Percentiles rank a stretch among this genome's conserved stretches.
Conservation (phyloP, 2,329 filamentous ascomycete species). For the Huntiella savannae region DNA sequence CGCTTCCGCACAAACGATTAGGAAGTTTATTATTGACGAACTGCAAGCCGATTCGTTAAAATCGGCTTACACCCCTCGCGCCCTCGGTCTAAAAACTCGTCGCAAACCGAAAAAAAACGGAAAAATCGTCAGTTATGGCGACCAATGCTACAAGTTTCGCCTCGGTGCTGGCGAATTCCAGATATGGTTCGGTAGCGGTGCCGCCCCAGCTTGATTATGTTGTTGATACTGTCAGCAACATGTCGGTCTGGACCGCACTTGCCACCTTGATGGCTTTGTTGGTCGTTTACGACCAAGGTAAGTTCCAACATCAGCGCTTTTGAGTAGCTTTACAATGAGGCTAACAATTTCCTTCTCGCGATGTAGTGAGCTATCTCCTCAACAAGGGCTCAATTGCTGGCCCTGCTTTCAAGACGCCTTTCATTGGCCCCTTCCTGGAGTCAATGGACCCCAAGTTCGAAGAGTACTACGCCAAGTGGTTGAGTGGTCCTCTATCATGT, state of each 20-base stretch:
- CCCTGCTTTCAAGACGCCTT: slow-evolving; percentile 57
- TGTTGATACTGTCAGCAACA: slow-evolving; percentile 34
- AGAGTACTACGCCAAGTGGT: slow-evolving; percentile 83
- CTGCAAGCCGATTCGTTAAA: too few relatives aligned
- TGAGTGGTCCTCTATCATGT: slow-evolving; percentile 77
- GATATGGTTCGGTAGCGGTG: slow-evolving; percentile 28
- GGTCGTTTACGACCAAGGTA: slow-evolving; percentile 80
- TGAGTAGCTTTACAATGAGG: too few relatives aligned
- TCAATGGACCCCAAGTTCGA: slow-evolving; percentile 84
- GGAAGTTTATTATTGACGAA: too few relatives aligned
- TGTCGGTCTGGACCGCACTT: slow-evolving; percentile 20
- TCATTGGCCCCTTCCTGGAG: slow-evolving; percentile 89
- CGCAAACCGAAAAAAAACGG: not conserved
- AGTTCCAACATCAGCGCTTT: slow-evolving; percentile 17
- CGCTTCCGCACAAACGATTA: too few relatives aligned
- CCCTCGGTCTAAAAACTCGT: too few relatives aligned
- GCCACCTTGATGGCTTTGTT: slow-evolving; percentile 51
- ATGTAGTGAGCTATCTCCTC: slow-evolving; percentile 51
- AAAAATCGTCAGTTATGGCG: slow-evolving; percentile 15
- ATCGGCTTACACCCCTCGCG: too few relatives aligned
- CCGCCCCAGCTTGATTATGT: slow-evolving; percentile 36
- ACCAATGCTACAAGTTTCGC: slow-evolving; percentile 44
- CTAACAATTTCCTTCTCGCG: not conserved
- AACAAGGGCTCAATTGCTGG: slow-evolving; percentile 61
- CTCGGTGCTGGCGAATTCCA: slow-evolving; percentile 47